Conservation (phyloP, 2,329 filamentous ascomycete genomes). For the Trichoderma koningiopsis region DNA sequence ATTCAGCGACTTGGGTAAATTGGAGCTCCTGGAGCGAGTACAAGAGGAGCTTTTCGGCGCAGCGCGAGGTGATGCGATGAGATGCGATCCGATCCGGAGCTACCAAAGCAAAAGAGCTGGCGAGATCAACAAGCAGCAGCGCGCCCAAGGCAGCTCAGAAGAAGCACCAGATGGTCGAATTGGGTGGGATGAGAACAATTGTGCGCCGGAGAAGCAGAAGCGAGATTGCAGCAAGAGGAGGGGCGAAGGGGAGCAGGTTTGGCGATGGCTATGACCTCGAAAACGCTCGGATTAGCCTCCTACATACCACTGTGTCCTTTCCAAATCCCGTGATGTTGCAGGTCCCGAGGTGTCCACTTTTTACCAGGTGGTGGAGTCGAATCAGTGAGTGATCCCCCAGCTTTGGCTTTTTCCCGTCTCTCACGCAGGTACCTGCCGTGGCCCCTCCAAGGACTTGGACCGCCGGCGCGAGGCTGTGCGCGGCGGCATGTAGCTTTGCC, state of each 20-base stretch:
- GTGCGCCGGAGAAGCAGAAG: constrained; percentile 16
- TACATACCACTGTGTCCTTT: constrained; percentile 45
- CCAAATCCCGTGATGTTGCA: constrained; percentile 41
- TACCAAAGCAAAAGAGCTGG: neutral
- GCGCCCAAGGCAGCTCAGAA: neutral
- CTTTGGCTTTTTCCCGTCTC: neutral
- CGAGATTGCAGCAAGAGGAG: neutral
- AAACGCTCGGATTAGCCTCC: constrained; percentile 30
- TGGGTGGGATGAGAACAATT: constrained; percentile 13
- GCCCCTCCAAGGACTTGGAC: constrained; percentile 13
- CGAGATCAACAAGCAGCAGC: constrained; percentile 5
- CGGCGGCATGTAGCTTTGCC: constrained; percentile 5
- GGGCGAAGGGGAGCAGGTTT: constrained; percentile 6
- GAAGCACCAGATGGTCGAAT: constrained; percentile 5
- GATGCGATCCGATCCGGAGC: constrained; percentile 1
- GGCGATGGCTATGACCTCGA: constrained; percentile 36
- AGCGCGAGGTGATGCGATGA: constrained; percentile 9
- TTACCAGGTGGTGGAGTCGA: constrained; percentile 26
- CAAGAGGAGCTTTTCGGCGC: neutral
- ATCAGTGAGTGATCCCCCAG: constrained; percentile 6
- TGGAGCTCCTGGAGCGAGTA: neutral
- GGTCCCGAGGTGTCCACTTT: constrained; percentile 33
- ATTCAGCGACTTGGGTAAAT: neutral
- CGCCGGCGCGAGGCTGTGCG: neutral
- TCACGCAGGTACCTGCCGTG: constrained; percentile 19